These are phyloP conservation scores for Castanea sativa DNA, from an alignment of 306 rosid species.

Conservation along the genomic window DNA sequence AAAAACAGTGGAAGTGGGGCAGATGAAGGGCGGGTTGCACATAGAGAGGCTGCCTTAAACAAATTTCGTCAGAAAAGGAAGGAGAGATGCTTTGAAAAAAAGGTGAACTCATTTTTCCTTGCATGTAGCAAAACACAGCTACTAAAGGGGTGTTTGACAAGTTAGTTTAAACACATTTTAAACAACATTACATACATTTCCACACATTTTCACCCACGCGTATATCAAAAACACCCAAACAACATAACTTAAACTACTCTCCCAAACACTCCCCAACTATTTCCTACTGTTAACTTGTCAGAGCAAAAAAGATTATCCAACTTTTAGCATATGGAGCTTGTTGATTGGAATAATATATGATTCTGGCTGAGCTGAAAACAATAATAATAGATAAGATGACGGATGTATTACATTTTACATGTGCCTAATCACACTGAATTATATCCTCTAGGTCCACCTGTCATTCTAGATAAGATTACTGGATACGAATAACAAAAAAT, in stretches of 20 bases:
- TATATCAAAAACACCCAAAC: too few species aligned
- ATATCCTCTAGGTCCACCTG: not conserved
- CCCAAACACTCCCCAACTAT: not conserved
- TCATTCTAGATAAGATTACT: constrained; percentile 3
- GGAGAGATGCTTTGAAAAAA: constrained; percentile 53
- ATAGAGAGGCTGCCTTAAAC: constrained; percentile 40
- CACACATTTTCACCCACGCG: too few species aligned
- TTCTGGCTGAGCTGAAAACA: not conserved
- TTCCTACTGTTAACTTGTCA: not conserved
- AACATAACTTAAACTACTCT: too few species aligned
- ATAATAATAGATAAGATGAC: not conserved
- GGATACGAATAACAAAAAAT: not conserved
- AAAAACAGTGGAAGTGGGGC: constrained; percentile 31
- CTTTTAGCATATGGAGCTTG: not conserved
- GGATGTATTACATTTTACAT: not conserved
- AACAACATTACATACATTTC: too few species aligned
- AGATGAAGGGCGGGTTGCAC: constrained; percentile 47
- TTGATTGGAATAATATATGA: not conserved
- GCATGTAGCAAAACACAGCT: not conserved
- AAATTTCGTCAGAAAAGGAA: constrained; percentile 48
- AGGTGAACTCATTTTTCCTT: constrained; percentile 25
- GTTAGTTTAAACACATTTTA: too few species aligned
- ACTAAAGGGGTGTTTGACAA: not conserved
- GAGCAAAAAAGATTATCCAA: not conserved
- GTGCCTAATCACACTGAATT: not conserved